phyloP scores from a whole-genome alignment of 345 rosid species.

The Lepidium africanum region DNA sequence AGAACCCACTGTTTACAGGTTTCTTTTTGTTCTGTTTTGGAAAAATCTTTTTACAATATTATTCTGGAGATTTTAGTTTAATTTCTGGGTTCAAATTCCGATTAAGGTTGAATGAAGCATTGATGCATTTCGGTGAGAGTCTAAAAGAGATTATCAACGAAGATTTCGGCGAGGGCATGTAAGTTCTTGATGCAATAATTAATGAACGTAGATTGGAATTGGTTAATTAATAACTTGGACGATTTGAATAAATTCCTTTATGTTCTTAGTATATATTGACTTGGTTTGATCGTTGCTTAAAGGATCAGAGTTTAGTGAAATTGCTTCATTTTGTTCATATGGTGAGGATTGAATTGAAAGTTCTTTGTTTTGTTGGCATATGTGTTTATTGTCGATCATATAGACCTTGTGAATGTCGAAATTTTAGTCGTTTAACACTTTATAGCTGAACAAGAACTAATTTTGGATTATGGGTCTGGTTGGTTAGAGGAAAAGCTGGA shows the following conservation, averaged over 20 bases:
- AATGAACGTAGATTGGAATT: neutral
- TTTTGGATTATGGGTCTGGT: neutral
- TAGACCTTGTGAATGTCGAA: neutral
- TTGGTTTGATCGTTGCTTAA: neutral
- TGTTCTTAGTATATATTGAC: neutral
- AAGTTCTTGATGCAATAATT: conserved; percentile 8
- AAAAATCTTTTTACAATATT: neutral
- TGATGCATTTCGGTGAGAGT: conserved; percentile 97
- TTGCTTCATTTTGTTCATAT: neutral
- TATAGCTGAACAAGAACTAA: neutral
- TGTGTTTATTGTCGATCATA: neutral
- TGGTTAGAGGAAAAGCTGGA: neutral
- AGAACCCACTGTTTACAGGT: conserved; percentile 88
- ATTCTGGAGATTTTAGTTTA: neutral
- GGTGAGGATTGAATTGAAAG: neutral
- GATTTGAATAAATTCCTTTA: neutral
- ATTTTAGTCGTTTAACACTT: neutral
- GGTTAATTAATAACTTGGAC: neutral
- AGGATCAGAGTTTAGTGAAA: neutral
- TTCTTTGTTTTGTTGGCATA: neutral
- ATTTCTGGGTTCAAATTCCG: neutral
- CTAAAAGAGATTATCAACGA: conserved; percentile 89
- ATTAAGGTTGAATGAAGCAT: conserved; percentile 78
- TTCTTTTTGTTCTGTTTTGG: neutral
- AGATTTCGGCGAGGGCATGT: conserved; percentile 96